Evolutionary conservation across 2,329 filamentous ascomycete genomes (phyloP), one percentile per base, ranked within the genome.

Genomic region (Dothiorella sarmentorum): DNA sequence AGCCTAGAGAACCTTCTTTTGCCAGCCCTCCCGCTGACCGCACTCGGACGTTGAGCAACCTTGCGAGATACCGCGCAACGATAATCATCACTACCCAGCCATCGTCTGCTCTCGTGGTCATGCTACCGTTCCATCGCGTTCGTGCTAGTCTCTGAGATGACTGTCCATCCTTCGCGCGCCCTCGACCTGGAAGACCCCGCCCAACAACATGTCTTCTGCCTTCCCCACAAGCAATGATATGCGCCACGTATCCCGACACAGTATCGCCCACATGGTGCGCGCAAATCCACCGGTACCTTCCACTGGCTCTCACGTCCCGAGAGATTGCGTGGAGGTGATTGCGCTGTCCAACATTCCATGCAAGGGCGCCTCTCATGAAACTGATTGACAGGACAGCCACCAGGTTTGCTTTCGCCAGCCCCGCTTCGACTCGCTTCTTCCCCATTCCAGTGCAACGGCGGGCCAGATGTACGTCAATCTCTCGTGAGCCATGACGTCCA

Each of bases 81-180:
- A 52, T 10, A 24, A 17, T 18, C 33, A 20, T 20, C 31, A 15
- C 9, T 33, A 5, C 9, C 33, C 20, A 27, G 49, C 27, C 51
- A n/a, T 38, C 13, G 18, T 26, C 22, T 13, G 47, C 31, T 15
- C 47, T 26, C 51, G 20, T 55, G 51, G 43, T 15, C 17, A 55
- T 55, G 38, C 51, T 43, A 55, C 51, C 51, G 51, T 55, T 55
- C 51, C 51, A 55, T 55, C 37, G 51, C 51, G 24, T 43, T 18
- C n/a, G 51, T 55, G 27, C 51, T 33, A 43, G 35, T 20, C 17
- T 43, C 35, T 42, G 35, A n/a, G 35, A 20, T 42, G 17, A 11
- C 20, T 18, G n/a, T 40, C n/a, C 31, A n/a, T 13, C 47, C 31
- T 35, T 31, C n/a, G 43, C 43, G 20, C 29, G 17, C 24, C 47